Percentiles rank a stretch among this genome's conserved stretches.
Evolutionary conservation across 257 asterid genomes (phyloP).

Genomic region (Plantago ovata): DNA sequence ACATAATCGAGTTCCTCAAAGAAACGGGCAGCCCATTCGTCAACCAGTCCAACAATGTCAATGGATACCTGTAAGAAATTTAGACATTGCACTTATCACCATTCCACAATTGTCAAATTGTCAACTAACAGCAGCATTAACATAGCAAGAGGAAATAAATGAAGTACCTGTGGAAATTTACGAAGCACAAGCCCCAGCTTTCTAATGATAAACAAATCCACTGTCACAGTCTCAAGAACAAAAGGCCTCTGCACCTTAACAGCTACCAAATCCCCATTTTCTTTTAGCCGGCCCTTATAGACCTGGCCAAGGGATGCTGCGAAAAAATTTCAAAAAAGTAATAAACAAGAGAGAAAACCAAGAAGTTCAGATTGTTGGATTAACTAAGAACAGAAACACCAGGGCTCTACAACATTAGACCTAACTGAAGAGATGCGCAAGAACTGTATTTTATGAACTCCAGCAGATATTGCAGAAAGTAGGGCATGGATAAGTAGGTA

Average conservation of each 20-base stretch:
- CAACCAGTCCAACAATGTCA: conserved; percentile 97
- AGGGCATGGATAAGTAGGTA: not conserved
- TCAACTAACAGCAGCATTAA: conserved; percentile 11
- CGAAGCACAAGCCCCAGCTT: conserved; percentile 85
- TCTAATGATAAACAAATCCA: conserved; percentile 83
- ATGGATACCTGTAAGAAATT: conserved; percentile 54
- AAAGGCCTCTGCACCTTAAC: conserved; percentile 98
- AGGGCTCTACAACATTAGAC: conserved; percentile 4
- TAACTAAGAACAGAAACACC: conserved; percentile 1
- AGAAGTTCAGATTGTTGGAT: conserved; percentile 19
- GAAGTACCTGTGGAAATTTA: conserved; percentile 86
- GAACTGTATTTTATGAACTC: too few relatives aligned
- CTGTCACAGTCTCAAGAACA: conserved; percentile 98
- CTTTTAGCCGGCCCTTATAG: conserved; percentile 92
- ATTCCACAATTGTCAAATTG: conserved; percentile 9
- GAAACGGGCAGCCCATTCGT: conserved; percentile 99
- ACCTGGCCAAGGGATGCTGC: conserved; percentile 99
- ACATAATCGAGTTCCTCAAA: conserved; percentile 98
- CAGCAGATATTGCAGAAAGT: not conserved
- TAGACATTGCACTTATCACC: not conserved
- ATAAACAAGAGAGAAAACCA: conserved; percentile 16
- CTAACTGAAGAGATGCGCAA: too few relatives aligned
- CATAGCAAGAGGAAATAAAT: conserved; percentile 13
- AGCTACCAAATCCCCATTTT: conserved; percentile 94
- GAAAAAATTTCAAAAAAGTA: conserved; percentile 30